These are phyloP conservation scores for Kluyveromyces sp. DNA, from an alignment of 1,139 yeast species.

Conservation along the genomic window DNA sequence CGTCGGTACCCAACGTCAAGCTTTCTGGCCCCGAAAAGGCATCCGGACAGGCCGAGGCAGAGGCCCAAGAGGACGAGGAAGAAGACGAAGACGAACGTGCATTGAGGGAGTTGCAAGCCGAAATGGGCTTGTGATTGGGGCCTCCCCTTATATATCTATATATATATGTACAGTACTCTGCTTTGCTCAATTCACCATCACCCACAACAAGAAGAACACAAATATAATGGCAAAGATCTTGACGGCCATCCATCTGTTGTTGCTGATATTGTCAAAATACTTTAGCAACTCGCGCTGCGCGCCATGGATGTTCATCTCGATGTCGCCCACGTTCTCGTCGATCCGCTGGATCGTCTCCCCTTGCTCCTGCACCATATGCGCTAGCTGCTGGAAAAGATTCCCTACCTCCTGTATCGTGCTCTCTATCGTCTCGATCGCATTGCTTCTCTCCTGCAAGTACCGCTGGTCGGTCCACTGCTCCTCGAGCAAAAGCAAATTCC, in stretches of 20 bases:
- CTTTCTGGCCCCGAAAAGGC: conserved; percentile 9
- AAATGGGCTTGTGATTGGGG: conserved; percentile 67
- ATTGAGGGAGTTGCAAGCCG: conserved; percentile 80
- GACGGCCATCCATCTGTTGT: conserved; percentile 86
- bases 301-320: conserved; percentile 77
- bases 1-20: conserved; percentile 33
- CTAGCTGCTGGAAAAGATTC: conserved; percentile 84
- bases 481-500: conserved; percentile 69
- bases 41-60: conserved; percentile 1
- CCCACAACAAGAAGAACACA: conserved; percentile 71
- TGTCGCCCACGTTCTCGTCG: conserved; percentile 92
- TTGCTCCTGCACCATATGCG: conserved; percentile 97
- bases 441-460: conserved; percentile 75
- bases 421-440: conserved; percentile 94
- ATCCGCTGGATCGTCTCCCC: conserved; percentile 93
- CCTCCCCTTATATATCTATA: neutral
- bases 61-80: conserved; percentile 39
- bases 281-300: conserved; percentile 92
- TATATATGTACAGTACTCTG: too few relatives aligned
- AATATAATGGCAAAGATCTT: conserved; percentile 85
- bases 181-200: conserved; percentile 48
- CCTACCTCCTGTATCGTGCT: conserved; percentile 96
- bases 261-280: conserved; percentile 80
- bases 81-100: conserved; percentile 92
- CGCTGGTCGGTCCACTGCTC: conserved; percentile 28